These are phyloP conservation scores for Bertia moriformis DNA, from an alignment of 2,329 filamentous ascomycete species.

Conservation along the genomic window DNA sequence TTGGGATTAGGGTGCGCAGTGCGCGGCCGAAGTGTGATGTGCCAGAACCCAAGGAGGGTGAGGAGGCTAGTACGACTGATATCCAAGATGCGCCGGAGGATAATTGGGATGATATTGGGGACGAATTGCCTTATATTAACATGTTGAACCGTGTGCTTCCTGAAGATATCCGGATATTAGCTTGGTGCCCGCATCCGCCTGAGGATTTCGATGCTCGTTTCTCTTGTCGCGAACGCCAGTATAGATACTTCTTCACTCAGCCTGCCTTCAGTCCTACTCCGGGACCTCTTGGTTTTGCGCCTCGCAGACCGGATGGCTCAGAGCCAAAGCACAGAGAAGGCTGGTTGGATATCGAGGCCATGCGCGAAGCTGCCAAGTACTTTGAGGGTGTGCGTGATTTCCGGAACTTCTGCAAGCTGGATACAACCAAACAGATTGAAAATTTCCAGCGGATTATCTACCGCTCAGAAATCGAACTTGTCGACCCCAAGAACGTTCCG, in stretches of 20 bases:
- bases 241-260: conserved; percentile 96
- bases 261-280: conserved; percentile 66
- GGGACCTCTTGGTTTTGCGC: conserved; percentile 29
- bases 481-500: conserved; percentile 35
- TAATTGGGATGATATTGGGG: conserved; percentile 50
- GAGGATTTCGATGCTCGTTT: conserved; percentile 77
- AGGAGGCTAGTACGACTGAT: conserved; percentile 18
- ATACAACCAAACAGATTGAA: conserved; percentile 74
- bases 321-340: conserved; percentile 36
- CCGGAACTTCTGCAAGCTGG: conserved; percentile 91
- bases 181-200: conserved; percentile 79
- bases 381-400: conserved; percentile 85
- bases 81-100: conserved; percentile 8
- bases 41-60: conserved; percentile 17
- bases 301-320: conserved; percentile 8
- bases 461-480: conserved; percentile 63
- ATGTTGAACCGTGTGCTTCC: conserved; percentile 79
- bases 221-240: conserved; percentile 78
- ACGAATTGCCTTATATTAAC: conserved; percentile 73
- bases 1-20: conserved; percentile 71
- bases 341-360: conserved; percentile 75
- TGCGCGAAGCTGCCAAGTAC: conserved; percentile 66
- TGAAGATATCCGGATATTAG: conserved; percentile 74
- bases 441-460: conserved; percentile 72
- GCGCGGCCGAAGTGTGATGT: conserved; percentile 42